phyloP scores from a whole-genome alignment of 257 asterid species.

The Agastache rugosa region DNA sequence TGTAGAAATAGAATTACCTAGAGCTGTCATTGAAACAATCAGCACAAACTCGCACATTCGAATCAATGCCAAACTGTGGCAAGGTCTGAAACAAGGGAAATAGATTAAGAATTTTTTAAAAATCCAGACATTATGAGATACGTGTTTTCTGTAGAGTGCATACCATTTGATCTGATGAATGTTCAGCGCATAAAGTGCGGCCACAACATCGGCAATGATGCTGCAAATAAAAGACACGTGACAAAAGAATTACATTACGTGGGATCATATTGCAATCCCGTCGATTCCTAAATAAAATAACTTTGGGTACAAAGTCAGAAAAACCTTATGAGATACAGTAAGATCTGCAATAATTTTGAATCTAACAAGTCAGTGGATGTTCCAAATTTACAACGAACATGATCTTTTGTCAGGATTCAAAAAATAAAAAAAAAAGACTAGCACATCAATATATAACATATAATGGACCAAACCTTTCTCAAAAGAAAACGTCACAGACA shows the following conservation, averaged over 20 bases:
- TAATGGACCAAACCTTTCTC: slow-evolving; percentile 23
- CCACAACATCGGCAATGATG: slow-evolving; percentile 99
- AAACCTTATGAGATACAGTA: slow-evolving; percentile 13
- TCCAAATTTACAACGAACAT: slow-evolving; percentile 1
- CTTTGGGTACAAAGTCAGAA: slow-evolving; percentile 18
- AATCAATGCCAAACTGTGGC: slow-evolving; percentile 86
- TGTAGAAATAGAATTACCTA: slow-evolving; percentile 57
- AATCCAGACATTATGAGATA: slow-evolving; percentile 11
- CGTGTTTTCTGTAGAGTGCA: slow-evolving; percentile 31
- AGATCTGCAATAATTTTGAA: slow-evolving; percentile 12
- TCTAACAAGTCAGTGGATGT: slow-evolving; percentile 10
- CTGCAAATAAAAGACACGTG: slow-evolving; percentile 48
- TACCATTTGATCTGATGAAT: slow-evolving; percentile 92
- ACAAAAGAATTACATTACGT: not conserved
- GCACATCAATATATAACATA: slow-evolving; percentile 5
- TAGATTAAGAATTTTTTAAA: not conserved
- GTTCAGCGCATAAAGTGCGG: slow-evolving; percentile 90
- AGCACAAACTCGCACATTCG: slow-evolving; percentile 90
- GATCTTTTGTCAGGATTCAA: not conserved
- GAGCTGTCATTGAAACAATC: slow-evolving; percentile 84
- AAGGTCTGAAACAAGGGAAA: slow-evolving; percentile 66
- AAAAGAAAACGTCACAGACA: not conserved
- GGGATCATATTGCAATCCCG: slow-evolving; percentile 29
- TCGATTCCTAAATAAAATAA: slow-evolving; percentile 16
- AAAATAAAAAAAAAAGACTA: not conserved